Percentiles rank a stretch among this genome's conserved stretches.
Evolutionary conservation across 1,284 basidiomycete genomes (phyloP).

Genomic region (Tylopilus sp.): DNA sequence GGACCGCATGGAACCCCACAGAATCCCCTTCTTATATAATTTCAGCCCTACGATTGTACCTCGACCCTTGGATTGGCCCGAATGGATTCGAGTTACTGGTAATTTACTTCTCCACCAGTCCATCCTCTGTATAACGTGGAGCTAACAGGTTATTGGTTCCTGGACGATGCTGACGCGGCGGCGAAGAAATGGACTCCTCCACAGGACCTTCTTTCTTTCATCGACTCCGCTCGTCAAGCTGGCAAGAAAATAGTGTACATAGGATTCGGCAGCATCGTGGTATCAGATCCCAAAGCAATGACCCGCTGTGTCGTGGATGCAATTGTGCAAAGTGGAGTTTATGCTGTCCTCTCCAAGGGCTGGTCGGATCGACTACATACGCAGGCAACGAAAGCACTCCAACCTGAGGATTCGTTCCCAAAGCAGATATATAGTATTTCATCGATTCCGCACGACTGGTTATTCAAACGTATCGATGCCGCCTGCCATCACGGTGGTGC

Average conservation of each 20-base stretch:
- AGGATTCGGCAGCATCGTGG: slow-evolving; percentile 97
- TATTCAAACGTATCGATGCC: slow-evolving; percentile 90
- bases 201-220: slow-evolving; percentile 73
- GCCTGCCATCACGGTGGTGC: slow-evolving; percentile 98
- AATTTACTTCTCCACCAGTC: slow-evolving; percentile 6
- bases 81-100: slow-evolving; percentile 96
- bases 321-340: slow-evolving; percentile 77
- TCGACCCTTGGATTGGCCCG: slow-evolving; percentile 93
- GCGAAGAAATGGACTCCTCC: slow-evolving; percentile 87
- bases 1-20: slow-evolving; percentile 93
- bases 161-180: slow-evolving; percentile 84
- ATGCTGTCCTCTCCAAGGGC: slow-evolving; percentile 92
- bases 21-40: slow-evolving; percentile 96
- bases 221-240: slow-evolving; percentile 65
- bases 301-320: slow-evolving; percentile 88
- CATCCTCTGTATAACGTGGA: slow-evolving; percentile 10
- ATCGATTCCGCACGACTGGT: slow-evolving; percentile 94
- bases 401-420: slow-evolving; percentile 66
- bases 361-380: slow-evolving; percentile 90
- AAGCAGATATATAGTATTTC: slow-evolving; percentile 77
- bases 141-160: slow-evolving; percentile 83
- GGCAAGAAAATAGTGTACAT: slow-evolving; percentile 95
- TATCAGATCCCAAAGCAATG: slow-evolving; percentile 89
- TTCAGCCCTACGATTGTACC: slow-evolving; percentile 88
- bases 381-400: slow-evolving; percentile 54